Evolutionary conservation across 306 rosid species (phyloP).

Genomic region (Malus asiatica): DNA sequence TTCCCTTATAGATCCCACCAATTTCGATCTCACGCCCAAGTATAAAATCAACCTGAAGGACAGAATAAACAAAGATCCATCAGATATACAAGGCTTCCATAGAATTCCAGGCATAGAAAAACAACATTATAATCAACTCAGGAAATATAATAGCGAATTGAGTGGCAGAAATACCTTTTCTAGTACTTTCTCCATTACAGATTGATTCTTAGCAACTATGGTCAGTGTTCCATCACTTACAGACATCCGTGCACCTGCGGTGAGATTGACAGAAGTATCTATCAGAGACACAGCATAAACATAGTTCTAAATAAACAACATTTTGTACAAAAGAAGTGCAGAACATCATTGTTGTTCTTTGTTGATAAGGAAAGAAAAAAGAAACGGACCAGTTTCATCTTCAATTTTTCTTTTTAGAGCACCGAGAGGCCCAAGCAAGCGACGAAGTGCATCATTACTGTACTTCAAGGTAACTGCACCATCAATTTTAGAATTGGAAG

Average conservation of each 20-base stretch:
- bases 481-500: constrained; percentile 23
- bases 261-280: not conserved
- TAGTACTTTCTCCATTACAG: constrained; percentile 67
- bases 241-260: constrained; percentile 76
- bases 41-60: constrained; percentile 66
- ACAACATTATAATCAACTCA: not conserved
- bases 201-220: constrained; percentile 67
- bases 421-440: constrained; percentile 91
- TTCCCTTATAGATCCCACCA: constrained; percentile 81
- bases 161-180: constrained; percentile 59
- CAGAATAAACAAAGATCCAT: constrained; percentile 3
- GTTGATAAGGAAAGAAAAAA: not conserved
- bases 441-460: constrained; percentile 71
- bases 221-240: constrained; percentile 91
- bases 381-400: constrained; percentile 73
- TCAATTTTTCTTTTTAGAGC: constrained; percentile 68
- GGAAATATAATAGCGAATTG: not conserved
- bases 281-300: not conserved
- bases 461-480: constrained; percentile 76
- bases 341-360: not conserved
- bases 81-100: not conserved
- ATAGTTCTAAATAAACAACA: not conserved
- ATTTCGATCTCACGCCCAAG: constrained; percentile 91
- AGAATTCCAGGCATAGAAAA: not conserved
- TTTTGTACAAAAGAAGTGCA: not conserved